phyloP scores from a whole-genome alignment of 176 grass and related monocot genomes.

The Elymus sibiricus region DNA sequence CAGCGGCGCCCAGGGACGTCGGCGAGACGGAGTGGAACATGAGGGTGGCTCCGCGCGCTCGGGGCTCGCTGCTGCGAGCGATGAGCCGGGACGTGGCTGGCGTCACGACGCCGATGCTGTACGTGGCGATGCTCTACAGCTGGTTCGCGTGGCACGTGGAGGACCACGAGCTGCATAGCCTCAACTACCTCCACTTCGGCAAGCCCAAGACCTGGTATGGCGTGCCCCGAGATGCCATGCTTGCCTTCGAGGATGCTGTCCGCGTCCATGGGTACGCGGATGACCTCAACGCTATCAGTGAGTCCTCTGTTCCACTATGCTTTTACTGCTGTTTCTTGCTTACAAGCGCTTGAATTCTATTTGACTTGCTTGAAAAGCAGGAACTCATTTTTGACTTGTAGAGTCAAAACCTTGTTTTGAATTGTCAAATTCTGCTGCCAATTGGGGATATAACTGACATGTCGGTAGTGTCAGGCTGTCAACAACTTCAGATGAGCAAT shows the following conservation, averaged over 20 bases:
- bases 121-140: slow-evolving; percentile 98
- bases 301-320: slow-evolving; percentile 19
- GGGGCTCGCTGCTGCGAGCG: slow-evolving; percentile 70
- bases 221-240: slow-evolving; percentile 81
- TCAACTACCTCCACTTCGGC: slow-evolving; percentile 95
- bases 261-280: slow-evolving; percentile 84
- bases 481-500: slow-evolving; percentile 9
- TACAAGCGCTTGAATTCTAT: neutral
- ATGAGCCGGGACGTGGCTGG: slow-evolving; percentile 94
- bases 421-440: slow-evolving; percentile 19
- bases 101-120: slow-evolving; percentile 96
- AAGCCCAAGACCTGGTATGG: slow-evolving; percentile 94
- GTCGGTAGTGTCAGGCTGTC: neutral
- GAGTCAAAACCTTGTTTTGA: slow-evolving; percentile 31
- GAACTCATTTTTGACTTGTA: slow-evolving; percentile 13
- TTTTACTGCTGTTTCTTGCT: slow-evolving; percentile 31
- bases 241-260: slow-evolving; percentile 89
- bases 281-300: slow-evolving; percentile 91
- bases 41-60: slow-evolving; percentile 71
- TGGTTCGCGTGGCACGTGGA: slow-evolving; percentile 99
- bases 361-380: neutral
- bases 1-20: slow-evolving; percentile 49
- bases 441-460: neutral
- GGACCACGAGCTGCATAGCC: slow-evolving; percentile 97
- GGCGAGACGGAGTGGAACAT: slow-evolving; percentile 97